phyloP scores from a whole-genome alignment of 2,329 filamentous ascomycete genomes.

The Purpureocillium takamizusanense region DNA sequence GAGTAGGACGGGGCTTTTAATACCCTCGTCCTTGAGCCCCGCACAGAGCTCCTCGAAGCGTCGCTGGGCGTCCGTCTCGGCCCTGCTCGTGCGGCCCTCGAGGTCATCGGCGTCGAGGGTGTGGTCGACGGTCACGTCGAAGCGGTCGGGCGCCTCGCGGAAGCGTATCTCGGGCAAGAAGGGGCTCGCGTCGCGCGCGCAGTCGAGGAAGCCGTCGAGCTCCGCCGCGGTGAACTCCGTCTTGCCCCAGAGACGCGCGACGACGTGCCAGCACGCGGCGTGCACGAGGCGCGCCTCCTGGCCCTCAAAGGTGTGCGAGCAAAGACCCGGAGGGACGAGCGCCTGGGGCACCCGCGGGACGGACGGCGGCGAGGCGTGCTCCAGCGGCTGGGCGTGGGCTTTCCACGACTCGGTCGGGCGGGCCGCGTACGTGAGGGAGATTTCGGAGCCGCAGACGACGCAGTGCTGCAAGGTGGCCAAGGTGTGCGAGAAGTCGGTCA shows the following conservation, averaged over 20 bases:
- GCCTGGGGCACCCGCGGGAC: background rate
- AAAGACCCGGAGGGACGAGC: slow-evolving; percentile 4
- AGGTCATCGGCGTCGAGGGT: slow-evolving; percentile 3
- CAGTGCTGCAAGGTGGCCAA: slow-evolving; percentile 1
- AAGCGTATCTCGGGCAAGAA: slow-evolving; percentile 5
- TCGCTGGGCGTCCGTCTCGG: background rate
- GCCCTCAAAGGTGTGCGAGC: background rate
- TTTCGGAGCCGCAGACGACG: slow-evolving; percentile 5
- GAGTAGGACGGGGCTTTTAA: slow-evolving; percentile 4
- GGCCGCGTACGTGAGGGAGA: slow-evolving; percentile 2
- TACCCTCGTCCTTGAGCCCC: slow-evolving; percentile 2
- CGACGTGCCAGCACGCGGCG: slow-evolving; percentile 6
- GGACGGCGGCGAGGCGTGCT: slow-evolving; percentile 1
- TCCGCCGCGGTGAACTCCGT: slow-evolving; percentile 3
- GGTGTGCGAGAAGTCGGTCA: background rate
- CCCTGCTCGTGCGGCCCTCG: background rate
- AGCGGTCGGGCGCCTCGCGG: slow-evolving; percentile 4
- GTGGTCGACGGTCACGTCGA: slow-evolving; percentile 6
- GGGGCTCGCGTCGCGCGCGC: slow-evolving; percentile 2
- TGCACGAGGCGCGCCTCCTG: slow-evolving; percentile 5
- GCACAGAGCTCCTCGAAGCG: slow-evolving; percentile 3
- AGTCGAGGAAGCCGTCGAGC: slow-evolving; percentile 6
- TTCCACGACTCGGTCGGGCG: slow-evolving; percentile 5
- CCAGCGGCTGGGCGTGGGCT: slow-evolving; percentile 2
- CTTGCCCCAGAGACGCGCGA: slow-evolving; percentile 3